phyloP scores from a whole-genome alignment of 306 rosid species.

The Benincasa hispida region DNA sequence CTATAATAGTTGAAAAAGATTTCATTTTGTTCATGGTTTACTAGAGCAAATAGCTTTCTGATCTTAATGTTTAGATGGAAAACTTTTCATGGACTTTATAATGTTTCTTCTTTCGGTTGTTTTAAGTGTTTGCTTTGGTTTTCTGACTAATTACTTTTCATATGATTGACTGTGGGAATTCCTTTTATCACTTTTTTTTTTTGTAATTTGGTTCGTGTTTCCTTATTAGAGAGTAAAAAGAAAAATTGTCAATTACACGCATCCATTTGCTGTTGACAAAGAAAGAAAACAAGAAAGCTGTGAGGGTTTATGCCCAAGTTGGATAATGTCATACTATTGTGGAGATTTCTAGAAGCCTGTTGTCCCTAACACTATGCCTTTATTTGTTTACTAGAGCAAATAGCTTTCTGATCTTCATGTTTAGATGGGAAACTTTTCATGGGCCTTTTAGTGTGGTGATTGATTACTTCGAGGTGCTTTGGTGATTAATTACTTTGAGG shows the following conservation, averaged over 20 bases:
- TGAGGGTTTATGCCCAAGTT: no score
- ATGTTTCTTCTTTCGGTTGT: neutral
- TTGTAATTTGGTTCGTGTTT: neutral
- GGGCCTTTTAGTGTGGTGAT: neutral
- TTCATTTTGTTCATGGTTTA: neutral
- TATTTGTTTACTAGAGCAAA: neutral
- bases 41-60: neutral
- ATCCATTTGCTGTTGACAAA: neutral
- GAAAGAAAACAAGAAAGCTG: no score
- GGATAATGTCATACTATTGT: no score
- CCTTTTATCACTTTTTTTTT: neutral
- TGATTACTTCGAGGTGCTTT: neutral
- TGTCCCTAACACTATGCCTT: no score
- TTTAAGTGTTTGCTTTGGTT: neutral
- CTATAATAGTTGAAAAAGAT: neutral
- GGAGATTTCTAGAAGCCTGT: no score
- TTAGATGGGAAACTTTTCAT: neutral
- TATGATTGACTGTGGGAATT: neutral
- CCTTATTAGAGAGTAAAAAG: neutral
- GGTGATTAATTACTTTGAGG: neutral
- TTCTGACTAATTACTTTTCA: neutral
- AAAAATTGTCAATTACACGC: no score
- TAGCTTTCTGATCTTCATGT: neutral
- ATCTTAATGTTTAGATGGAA: neutral
- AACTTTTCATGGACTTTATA: neutral